Evolutionary conservation across 106 monocot genomes (phyloP), one percentile per base, ranked within the genome.

Genomic region (Agapanthus africanus): DNA sequence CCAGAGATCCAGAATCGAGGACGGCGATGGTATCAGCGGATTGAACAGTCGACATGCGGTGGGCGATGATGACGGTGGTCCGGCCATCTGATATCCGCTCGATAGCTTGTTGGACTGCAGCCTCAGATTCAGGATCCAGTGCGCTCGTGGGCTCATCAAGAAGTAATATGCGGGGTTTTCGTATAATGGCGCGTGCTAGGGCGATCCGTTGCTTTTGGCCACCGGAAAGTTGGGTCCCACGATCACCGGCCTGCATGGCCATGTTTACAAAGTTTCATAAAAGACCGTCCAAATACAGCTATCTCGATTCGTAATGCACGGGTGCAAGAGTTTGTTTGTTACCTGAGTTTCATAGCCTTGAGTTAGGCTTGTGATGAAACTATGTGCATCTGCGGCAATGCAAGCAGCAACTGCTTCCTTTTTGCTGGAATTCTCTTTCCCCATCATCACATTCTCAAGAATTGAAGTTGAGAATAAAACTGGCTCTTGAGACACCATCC

Each of bases 381-480:
- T 36, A 66, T 82, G 77, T 0, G 74, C 78, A 27, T 82, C 70
- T 10, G 70, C 82, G 7, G 70, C 70, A 1, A 59, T 21, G 18
- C 74, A 77, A 11, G 82, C 82, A 14, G 34, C 44, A 2, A 78
- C 22, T 26, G 70, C 82, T 31, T 82, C 82, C 11, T 78, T 69
- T 38, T 3, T 65, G 27, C 77, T 66, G 0, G 82, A 73, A 9
- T 78, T 74, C 66, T 65, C 70, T 57, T 71, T 82, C 5, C 82
- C 82, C 73, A 82, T 74, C 78, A 74, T 73, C 57, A 82, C 73
- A 40, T 82, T 82, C 36, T 82, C 82, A 1, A 78, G 19, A 13
- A 82, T 78, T 26, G 82, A 74, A 4, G 71, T 33, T 7, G 56
- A 28, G 41, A 82, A 82, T 10, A 82, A 66, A 6, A 71, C 41